Percentiles rank a stretch among this genome's conserved stretches.
Evolutionary conservation across 768 basidiomycete species (phyloP).

Genomic region (Rhodotorula kratochvilovae): DNA sequence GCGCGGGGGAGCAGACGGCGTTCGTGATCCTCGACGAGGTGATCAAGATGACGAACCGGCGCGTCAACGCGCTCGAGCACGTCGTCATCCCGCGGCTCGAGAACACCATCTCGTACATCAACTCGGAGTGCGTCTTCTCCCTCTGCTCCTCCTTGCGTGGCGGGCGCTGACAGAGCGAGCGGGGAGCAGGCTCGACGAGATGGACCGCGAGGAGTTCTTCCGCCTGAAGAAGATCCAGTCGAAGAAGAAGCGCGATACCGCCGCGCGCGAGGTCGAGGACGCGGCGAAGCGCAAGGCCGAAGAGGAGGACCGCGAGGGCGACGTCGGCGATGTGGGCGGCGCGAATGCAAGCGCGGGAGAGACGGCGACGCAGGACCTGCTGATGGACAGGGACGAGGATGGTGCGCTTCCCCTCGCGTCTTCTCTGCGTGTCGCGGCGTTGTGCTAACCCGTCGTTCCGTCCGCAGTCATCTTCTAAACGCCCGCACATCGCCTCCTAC

Average conservation of each 20-base stretch:
- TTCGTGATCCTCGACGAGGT: conserved; percentile 99
- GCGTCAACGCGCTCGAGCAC: conserved; percentile 98
- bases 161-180: too few relatives aligned
- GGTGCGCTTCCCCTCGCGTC: conserved; percentile 7
- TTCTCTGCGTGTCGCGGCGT: neutral
- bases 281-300: conserved; percentile 35
- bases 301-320: conserved; percentile 45
- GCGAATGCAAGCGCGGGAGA: neutral
- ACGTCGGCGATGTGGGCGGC: conserved; percentile 47
- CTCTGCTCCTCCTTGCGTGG: neutral
- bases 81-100: conserved; percentile 91
- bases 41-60: conserved; percentile 96
- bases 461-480: neutral
- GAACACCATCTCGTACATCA: conserved; percentile 96
- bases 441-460: too few relatives aligned
- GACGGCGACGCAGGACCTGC: conserved; percentile 1
- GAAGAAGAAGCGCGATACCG: conserved; percentile 43
- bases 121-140: conserved; percentile 60
- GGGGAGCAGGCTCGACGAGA: conserved; percentile 78
- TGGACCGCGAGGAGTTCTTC: conserved; percentile 65
- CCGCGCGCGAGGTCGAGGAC: conserved; percentile 37
- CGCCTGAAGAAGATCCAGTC: conserved; percentile 52
- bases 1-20: conserved; percentile 67
- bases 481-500: too few relatives aligned
- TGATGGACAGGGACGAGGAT: conserved; percentile 36